phyloP scores from a whole-genome alignment of 345 rosid genomes.

The Hibiscus tridactylites region DNA sequence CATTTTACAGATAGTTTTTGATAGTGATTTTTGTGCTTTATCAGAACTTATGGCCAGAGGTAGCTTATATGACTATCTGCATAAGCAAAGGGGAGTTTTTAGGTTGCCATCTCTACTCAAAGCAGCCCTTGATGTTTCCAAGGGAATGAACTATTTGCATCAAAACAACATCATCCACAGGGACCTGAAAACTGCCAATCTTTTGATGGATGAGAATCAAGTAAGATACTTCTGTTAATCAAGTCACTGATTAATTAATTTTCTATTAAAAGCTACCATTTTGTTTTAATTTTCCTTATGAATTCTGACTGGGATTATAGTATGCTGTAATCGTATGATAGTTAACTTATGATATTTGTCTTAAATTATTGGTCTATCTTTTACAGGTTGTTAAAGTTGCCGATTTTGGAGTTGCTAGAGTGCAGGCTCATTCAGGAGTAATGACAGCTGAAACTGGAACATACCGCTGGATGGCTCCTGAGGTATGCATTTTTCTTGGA shows the following conservation, averaged over 20 bases:
- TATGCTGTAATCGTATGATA: background rate
- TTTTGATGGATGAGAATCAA: slow-evolving; percentile 95
- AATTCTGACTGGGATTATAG: background rate
- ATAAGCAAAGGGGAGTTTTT: slow-evolving; percentile 74
- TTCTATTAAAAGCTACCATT: background rate
- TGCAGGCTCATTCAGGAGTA: slow-evolving; percentile 81
- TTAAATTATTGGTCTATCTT: slow-evolving; percentile 1
- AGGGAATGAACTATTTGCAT: slow-evolving; percentile 96
- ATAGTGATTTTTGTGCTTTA: slow-evolving; percentile 18
- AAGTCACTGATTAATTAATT: background rate
- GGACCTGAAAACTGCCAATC: slow-evolving; percentile 96
- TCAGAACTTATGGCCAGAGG: slow-evolving; percentile 94
- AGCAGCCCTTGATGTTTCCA: slow-evolving; percentile 78
- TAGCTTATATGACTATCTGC: slow-evolving; percentile 82
- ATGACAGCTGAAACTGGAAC: slow-evolving; percentile 99
- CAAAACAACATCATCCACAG: slow-evolving; percentile 92
- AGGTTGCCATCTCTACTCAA: slow-evolving; percentile 72
- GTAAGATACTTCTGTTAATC: slow-evolving; percentile 35
- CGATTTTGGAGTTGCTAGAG: slow-evolving; percentile 98
- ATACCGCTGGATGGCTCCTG: slow-evolving; percentile 99
- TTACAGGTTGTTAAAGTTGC: slow-evolving; percentile 91
- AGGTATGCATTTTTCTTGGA: slow-evolving; percentile 38
- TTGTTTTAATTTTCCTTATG: background rate
- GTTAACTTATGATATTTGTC: background rate
- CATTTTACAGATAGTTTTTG: slow-evolving; percentile 14